Conservation (phyloP, 192 early-diverging fungal species). For the Podila epigama region DNA sequence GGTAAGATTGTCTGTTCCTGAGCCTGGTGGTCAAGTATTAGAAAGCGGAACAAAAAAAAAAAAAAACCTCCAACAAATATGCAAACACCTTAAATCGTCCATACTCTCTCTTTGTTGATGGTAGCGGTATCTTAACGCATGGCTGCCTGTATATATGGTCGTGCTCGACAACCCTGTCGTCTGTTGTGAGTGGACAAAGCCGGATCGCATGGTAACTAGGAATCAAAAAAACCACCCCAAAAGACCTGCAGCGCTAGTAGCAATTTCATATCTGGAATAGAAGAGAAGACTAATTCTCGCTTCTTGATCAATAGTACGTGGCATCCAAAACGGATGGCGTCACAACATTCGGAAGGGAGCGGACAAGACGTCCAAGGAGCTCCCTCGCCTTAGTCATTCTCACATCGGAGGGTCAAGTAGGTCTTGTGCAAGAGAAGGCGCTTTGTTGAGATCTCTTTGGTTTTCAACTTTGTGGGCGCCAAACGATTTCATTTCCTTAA, state of each 20-base stretch:
- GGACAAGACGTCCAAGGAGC: conserved; percentile 22
- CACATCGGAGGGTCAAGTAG: conserved; percentile 39
- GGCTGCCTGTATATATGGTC: conserved; percentile 40
- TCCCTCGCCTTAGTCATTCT: conserved; percentile 23
- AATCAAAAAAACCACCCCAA: not conserved
- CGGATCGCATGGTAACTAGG: conserved; percentile 29
- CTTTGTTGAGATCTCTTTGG: too few species aligned
- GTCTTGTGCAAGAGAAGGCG: too few species aligned
- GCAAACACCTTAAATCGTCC: too few species aligned
- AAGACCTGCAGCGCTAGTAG: not conserved
- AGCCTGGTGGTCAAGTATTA: not conserved
- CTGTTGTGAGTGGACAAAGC: conserved; percentile 45
- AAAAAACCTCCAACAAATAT: too few species aligned
- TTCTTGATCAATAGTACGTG: conserved; percentile 15
- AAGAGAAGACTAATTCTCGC: not conserved
- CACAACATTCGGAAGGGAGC: conserved; percentile 33
- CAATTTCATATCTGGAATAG: not conserved
- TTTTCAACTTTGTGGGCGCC: too few species aligned
- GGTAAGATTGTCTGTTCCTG: conserved; percentile 8
- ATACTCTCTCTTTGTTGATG: not conserved
- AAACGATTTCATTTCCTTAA: not conserved
- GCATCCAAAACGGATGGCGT: conserved; percentile 28
- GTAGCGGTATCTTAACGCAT: conserved; percentile 41
- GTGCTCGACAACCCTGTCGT: conserved; percentile 30
- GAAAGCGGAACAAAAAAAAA: too few species aligned